A percentile compares a stretch with the other conserved stretches of the same genome.
Evolutionary conservation across 2,329 filamentous ascomycete species (phyloP).

Genomic region (Aspergillus uvarum): DNA sequence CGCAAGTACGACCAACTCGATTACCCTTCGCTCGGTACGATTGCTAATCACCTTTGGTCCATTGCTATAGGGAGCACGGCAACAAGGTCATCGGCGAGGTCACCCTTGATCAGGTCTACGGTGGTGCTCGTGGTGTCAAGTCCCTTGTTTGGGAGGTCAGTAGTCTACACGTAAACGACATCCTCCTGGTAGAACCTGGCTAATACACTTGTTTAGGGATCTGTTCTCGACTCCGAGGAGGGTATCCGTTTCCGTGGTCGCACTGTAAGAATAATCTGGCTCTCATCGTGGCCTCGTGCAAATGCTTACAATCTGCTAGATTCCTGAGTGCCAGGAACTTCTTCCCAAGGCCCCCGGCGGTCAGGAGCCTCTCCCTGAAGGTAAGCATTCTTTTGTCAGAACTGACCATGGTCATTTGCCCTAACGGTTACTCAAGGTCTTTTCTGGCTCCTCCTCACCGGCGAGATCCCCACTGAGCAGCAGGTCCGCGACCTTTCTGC

Average conservation of each 20-base stretch:
- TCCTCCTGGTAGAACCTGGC: background rate
- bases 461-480: slow-evolving; percentile 95
- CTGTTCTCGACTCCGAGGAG: slow-evolving; percentile 96
- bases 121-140: slow-evolving; percentile 98
- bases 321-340: slow-evolving; percentile 96
- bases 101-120: slow-evolving; percentile 98
- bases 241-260: slow-evolving; percentile 99
- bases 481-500: slow-evolving; percentile 97
- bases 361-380: slow-evolving; percentile 95
- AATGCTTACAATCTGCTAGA: slow-evolving; percentile 49
- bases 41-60: slow-evolving; percentile 20
- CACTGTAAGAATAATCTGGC: slow-evolving; percentile 57
- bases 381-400: slow-evolving; percentile 41
- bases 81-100: slow-evolving; percentile 96
- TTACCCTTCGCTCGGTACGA: background rate
- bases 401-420: background rate
- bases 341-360: slow-evolving; percentile 96
- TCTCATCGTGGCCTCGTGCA: background rate
- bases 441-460: slow-evolving; percentile 99
- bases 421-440: slow-evolving; percentile 60
- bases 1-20: slow-evolving; percentile 68
- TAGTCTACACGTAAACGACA: background rate
- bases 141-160: slow-evolving; percentile 89
- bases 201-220: slow-evolving; percentile 55
- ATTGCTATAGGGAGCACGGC: slow-evolving; percentile 73